Evolutionary conservation across 176 grass and related monocot genomes (phyloP).

Genomic region (Coix lacrymajobi): DNA sequence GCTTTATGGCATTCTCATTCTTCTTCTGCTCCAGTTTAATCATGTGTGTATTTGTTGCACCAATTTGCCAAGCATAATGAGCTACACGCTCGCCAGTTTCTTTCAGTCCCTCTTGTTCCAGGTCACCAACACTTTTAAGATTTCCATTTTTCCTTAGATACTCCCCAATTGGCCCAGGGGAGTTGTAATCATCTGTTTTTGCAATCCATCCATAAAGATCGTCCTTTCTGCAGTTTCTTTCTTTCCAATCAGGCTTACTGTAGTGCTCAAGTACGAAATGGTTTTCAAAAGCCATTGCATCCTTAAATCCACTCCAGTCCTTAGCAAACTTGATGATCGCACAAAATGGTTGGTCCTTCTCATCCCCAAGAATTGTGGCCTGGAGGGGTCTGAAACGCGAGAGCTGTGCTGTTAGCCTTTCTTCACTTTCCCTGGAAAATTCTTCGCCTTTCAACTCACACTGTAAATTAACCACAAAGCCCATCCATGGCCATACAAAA

Average conservation of each 20-base stretch:
- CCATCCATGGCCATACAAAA: slow-evolving; percentile 66
- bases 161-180: slow-evolving; percentile 34
- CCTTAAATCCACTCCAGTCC: slow-evolving; percentile 48
- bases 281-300: slow-evolving; percentile 57
- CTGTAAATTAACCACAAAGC: slow-evolving; percentile 49
- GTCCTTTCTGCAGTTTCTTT: slow-evolving; percentile 27
- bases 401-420: slow-evolving; percentile 45
- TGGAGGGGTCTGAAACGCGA: slow-evolving; percentile 46
- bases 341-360: slow-evolving; percentile 19
- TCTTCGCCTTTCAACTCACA: slow-evolving; percentile 5
- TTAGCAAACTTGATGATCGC: slow-evolving; percentile 46
- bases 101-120: slow-evolving; percentile 22
- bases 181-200: slow-evolving; percentile 42
- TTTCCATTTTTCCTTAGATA: slow-evolving; percentile 48
- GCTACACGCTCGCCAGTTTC: slow-evolving; percentile 33
- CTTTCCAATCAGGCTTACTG: slow-evolving; percentile 37
- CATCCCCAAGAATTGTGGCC: slow-evolving; percentile 31
- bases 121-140: slow-evolving; percentile 41
- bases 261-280: slow-evolving; percentile 31
- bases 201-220: slow-evolving; percentile 65
- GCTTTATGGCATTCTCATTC: slow-evolving; percentile 31
- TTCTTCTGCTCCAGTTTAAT: slow-evolving; percentile 21
- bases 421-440: slow-evolving; percentile 30
- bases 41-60: slow-evolving; percentile 33
- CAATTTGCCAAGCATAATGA: slow-evolving; percentile 34